Evolutionary conservation across 2,329 filamentous ascomycete species (phyloP), one percentile per base, ranked within the genome.

Genomic region (Periconia sp.): DNA sequence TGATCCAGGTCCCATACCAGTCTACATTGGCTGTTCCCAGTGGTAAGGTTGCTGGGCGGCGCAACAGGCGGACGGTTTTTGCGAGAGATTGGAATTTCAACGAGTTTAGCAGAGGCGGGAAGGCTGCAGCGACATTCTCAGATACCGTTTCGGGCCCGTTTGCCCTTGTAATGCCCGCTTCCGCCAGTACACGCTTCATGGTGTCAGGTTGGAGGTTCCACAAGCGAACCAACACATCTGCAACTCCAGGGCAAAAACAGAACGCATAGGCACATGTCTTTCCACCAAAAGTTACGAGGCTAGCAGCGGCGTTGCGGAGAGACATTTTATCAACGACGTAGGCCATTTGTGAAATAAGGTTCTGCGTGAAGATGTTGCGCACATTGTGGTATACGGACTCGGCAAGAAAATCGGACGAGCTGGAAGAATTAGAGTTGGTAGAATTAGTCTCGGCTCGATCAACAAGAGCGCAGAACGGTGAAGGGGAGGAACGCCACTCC

Each of bases 211-310:
- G 84, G 18, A 91, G 80, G 37, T 84, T 85, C 92, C 92, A 96
- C 6, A 96, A 77, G 15, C 91, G 85, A 23, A 93, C 84, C 46
- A 96, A 79, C 47, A 96, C 84, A 66, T 96, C 91, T 8, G 91
- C 89, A 50, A 96, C 84, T 5, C 91, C 91, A 0, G 91, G 91
- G 27, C 90, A 92, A 66, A 96, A 97, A 76, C 93, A 94, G 74
- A 96, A 96, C 30, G 91, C 92, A 72, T 95, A 96, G 1, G 92
- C 92, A 66, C 90, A 93, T 3, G 91, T 90, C 74, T 94, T 95
- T 55, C 91, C 92, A 50, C 90, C 91, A 70, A 96, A 96, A 30
- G 89, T 88, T 53, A 96, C 90, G 20, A 79, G 59, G 59, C 79
- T 80, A 41, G 85, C 84, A 40, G 85, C 83, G 10, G 85, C 85